Percentiles rank a stretch among this genome's conserved stretches.
Conservation (phyloP, 2,329 filamentous ascomycete genomes). For the Boeremia lycopersici region DNA sequence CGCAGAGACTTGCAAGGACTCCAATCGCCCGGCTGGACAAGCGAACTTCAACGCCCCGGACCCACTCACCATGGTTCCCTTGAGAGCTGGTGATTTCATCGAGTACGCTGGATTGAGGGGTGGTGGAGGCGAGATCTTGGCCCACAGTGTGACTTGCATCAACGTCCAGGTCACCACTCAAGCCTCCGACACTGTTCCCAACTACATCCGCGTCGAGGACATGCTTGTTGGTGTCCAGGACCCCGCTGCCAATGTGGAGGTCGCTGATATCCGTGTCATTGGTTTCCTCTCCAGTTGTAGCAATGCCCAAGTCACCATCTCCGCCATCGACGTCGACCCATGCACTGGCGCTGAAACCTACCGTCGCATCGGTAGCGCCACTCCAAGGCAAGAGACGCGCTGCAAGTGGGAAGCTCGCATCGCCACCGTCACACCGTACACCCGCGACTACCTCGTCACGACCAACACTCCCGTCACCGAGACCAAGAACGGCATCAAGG, state of each 20-base stretch:
- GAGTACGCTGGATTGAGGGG: conserved; percentile 48
- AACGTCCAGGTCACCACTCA: conserved; percentile 51
- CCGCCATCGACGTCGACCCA: conserved; percentile 51
- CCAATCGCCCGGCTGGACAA: conserved; percentile 44
- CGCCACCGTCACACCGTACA: conserved; percentile 39
- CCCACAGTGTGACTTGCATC: conserved; percentile 45
- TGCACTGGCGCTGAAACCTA: conserved; percentile 50
- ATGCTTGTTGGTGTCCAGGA: conserved; percentile 50
- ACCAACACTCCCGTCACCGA: conserved; percentile 41
- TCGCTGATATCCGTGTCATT: conserved; percentile 44
- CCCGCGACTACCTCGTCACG: conserved; percentile 51
- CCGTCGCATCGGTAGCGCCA: conserved; percentile 44
- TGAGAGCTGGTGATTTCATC: conserved; percentile 51
- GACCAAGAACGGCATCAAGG: conserved; percentile 50
- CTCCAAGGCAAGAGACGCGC: conserved; percentile 40
- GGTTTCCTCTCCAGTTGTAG: conserved; percentile 49
- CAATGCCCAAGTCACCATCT: conserved; percentile 43
- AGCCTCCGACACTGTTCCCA: conserved; percentile 40
- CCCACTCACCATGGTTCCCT: conserved; percentile 49
- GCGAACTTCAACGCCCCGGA: conserved; percentile 41
- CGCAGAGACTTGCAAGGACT: conserved; percentile 45
- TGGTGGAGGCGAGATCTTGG: conserved; percentile 40
- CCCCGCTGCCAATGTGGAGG: conserved; percentile 41
- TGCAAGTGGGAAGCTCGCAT: conserved; percentile 51
- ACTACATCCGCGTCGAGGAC: conserved; percentile 53